Percentiles rank a stretch among this genome's conserved stretches.
Conservation (phyloP, 2,329 filamentous ascomycete genomes). For the Aspergillus ruber region DNA sequence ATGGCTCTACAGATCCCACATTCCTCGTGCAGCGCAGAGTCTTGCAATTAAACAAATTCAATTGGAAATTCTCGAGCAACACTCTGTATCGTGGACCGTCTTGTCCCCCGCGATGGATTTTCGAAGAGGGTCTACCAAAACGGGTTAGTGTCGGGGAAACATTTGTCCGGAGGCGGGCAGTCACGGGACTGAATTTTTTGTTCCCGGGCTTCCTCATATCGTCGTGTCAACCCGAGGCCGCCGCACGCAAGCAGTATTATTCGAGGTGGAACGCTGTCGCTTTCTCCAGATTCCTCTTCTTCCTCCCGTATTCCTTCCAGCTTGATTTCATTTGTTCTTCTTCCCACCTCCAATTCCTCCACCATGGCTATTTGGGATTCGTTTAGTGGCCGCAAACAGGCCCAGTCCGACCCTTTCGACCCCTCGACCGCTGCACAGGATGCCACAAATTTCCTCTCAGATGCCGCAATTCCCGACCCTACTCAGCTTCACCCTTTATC, state of each 20-base stretch:
- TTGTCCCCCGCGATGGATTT: conserved; percentile 17
- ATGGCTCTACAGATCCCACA: conserved; percentile 15
- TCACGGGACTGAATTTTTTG: conserved; percentile 39
- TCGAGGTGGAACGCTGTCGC: background rate
- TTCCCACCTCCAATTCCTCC: conserved; percentile 4
- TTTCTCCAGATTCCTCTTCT: conserved; percentile 9
- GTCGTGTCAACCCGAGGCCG: background rate
- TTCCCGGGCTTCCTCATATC: conserved; percentile 9
- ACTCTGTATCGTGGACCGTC: conserved; percentile 23
- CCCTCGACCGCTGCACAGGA: conserved; percentile 59
- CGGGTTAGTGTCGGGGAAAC: conserved; percentile 20
- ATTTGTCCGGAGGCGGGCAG: conserved; percentile 15
- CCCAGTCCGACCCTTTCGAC: conserved; percentile 59
- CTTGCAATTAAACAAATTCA: background rate
- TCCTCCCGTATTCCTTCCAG: conserved; percentile 19
- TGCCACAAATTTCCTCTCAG: conserved; percentile 78
- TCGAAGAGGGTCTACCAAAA: conserved; percentile 18
- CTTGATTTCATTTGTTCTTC: conserved; percentile 7
- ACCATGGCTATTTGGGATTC: conserved; percentile 56
- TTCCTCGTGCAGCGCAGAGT: conserved; percentile 5
- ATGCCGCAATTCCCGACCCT: conserved; percentile 73
- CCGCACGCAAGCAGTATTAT: background rate
- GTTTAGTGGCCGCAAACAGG: conserved; percentile 54
- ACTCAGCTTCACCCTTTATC: conserved; percentile 86
- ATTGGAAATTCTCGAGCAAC: conserved; percentile 3